Evolutionary conservation across 768 basidiomycete genomes (phyloP).

Genomic region (Crucibulum laeve): DNA sequence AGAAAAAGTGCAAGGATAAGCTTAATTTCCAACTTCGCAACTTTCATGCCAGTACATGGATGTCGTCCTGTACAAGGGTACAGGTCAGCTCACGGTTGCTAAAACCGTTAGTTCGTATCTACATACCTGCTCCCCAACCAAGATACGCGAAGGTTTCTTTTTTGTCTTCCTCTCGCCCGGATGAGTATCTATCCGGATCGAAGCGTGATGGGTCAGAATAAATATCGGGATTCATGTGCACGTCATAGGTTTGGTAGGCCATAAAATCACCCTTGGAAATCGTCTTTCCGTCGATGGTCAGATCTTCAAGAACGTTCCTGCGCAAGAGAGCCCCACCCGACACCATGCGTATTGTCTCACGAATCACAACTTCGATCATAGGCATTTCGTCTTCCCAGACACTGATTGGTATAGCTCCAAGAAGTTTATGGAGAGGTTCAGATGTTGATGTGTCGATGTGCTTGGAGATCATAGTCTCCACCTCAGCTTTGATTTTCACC

Average conservation of each 20-base stretch:
- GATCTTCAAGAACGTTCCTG: constrained; percentile 26
- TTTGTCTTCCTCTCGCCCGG: constrained; percentile 30
- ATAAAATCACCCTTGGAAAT: constrained; percentile 30
- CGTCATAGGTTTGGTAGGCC: constrained; percentile 25
- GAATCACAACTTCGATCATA: constrained; percentile 28
- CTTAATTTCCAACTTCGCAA: constrained; percentile 35
- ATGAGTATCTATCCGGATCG: constrained; percentile 27
- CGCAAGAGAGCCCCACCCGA: constrained; percentile 24
- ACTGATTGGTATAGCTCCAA: constrained; percentile 26
- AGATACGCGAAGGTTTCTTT: constrained; percentile 25
- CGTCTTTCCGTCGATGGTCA: constrained; percentile 18
- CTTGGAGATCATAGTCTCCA: constrained; percentile 22
- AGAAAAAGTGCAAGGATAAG: constrained; percentile 28
- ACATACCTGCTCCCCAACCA: constrained; percentile 36
- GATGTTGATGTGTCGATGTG: constrained; percentile 17
- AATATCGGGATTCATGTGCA: constrained; percentile 28
- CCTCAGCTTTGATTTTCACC: constrained; percentile 20
- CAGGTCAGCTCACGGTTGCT: neutral
- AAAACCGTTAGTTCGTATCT: neutral
- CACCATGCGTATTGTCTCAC: constrained; percentile 33
- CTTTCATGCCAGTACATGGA: constrained; percentile 32
- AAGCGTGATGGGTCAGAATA: constrained; percentile 29
- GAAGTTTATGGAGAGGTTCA: constrained; percentile 27
- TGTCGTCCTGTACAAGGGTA: constrained; percentile 24
- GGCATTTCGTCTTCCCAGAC: constrained; percentile 39